phyloP scores from a whole-genome alignment of 2,329 filamentous ascomycete species.

The Daldinia sp. region DNA sequence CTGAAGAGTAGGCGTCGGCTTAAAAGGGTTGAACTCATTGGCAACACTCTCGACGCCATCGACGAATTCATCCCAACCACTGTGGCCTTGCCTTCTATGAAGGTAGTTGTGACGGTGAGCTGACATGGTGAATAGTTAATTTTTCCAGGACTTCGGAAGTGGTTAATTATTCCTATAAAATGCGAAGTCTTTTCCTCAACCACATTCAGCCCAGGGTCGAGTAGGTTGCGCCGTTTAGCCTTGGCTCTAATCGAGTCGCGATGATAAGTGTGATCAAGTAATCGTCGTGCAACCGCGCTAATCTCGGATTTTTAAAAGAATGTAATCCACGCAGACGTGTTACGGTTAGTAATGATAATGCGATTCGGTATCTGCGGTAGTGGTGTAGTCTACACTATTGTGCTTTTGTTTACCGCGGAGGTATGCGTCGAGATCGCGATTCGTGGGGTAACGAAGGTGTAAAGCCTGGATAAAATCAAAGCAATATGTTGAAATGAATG shows the following conservation, averaged over 20 bases:
- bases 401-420: slow-evolving; percentile 27
- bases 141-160: not conserved
- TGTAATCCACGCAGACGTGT: slow-evolving; percentile 40
- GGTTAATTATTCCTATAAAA: not conserved
- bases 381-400: slow-evolving; percentile 27
- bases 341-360: slow-evolving; percentile 9
- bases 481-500: slow-evolving; percentile 40
- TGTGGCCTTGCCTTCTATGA: slow-evolving; percentile 37
- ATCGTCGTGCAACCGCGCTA: not conserved
- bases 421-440: slow-evolving; percentile 21
- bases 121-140: slow-evolving; percentile 34
- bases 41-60: slow-evolving; percentile 44
- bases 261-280: not conserved
- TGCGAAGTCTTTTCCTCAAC: slow-evolving; percentile 14
- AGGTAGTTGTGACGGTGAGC: slow-evolving; percentile 40
- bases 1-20: slow-evolving; percentile 22
- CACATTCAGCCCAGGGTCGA: not conserved
- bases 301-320: slow-evolving; percentile 31
- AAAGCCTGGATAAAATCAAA: slow-evolving; percentile 39
- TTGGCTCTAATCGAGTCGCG: slow-evolving; percentile 12
- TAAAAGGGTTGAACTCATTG: slow-evolving; percentile 41
- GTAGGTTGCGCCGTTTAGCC: not conserved
- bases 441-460: slow-evolving; percentile 37
- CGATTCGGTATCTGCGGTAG: slow-evolving; percentile 25
- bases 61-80: slow-evolving; percentile 40